A percentile compares a stretch with the other conserved stretches of the same genome.
Evolutionary conservation across 768 basidiomycete genomes (phyloP).

Genomic region (Crassisporium funariophilum): DNA sequence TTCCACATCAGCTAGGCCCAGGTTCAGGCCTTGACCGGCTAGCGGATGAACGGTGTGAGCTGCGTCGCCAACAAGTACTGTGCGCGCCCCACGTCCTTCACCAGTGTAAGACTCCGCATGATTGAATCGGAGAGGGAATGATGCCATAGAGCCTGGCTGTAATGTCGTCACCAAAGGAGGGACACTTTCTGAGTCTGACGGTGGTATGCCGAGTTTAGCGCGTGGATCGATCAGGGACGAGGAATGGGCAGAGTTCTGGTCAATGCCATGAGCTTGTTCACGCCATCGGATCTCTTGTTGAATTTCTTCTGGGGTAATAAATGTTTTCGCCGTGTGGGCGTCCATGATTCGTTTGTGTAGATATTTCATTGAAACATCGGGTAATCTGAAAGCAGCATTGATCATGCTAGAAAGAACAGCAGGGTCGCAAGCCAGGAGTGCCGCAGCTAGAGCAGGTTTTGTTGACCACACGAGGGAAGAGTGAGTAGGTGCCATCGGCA

Average conservation of each 20-base stretch:
- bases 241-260: constrained; percentile 63
- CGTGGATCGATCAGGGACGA: constrained; percentile 37
- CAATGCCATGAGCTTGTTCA: constrained; percentile 70
- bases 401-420: constrained; percentile 72
- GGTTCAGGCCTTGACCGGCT: constrained; percentile 93
- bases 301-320: constrained; percentile 52
- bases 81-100: constrained; percentile 63
- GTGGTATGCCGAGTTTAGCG: constrained; percentile 53
- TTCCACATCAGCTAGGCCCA: constrained; percentile 88
- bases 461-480: constrained; percentile 98
- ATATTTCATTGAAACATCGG: constrained; percentile 70
- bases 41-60: constrained; percentile 95
- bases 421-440: constrained; percentile 66
- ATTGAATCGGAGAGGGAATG: constrained; percentile 86
- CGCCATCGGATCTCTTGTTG: constrained; percentile 70
- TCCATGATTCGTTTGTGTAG: constrained; percentile 65
- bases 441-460: constrained; percentile 70
- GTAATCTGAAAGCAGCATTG: constrained; percentile 89
- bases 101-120: constrained; percentile 90
- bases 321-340: constrained; percentile 42
- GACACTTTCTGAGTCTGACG: constrained; percentile 57
- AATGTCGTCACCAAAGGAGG: constrained; percentile 78
- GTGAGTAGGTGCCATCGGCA: constrained; percentile 76
- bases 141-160: constrained; percentile 75
- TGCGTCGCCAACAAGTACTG: constrained; percentile 92